These are phyloP conservation scores for Blastobotrys persicus DNA, from an alignment of 1,139 yeast species.

Conservation along the genomic window DNA sequence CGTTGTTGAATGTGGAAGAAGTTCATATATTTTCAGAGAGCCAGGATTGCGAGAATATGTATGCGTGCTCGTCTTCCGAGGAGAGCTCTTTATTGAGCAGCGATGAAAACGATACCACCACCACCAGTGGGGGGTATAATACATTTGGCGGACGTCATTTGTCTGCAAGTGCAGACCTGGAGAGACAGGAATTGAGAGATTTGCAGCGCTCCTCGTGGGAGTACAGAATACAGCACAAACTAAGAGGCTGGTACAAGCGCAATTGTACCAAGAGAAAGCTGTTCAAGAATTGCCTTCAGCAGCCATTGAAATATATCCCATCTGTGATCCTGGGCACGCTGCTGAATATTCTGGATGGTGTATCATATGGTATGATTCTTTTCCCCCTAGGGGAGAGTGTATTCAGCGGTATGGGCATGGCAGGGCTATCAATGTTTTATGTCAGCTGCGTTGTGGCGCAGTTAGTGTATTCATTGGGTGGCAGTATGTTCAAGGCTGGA, in stretches of 20 bases:
- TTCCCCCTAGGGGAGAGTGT: slow-evolving; percentile 84
- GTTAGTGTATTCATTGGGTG: slow-evolving; percentile 82
- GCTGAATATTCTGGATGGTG: slow-evolving; percentile 84
- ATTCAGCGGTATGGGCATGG: slow-evolving; percentile 76
- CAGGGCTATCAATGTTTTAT: slow-evolving; percentile 92
- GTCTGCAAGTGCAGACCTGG: slow-evolving; percentile 6
- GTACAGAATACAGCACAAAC: neutral
- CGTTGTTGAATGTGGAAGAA: slow-evolving; percentile 5
- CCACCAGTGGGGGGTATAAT: neutral
- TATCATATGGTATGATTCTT: slow-evolving; percentile 95
- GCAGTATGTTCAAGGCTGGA: slow-evolving; percentile 83
- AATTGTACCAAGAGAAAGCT: slow-evolving; percentile 7
- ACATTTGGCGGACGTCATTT: neutral
- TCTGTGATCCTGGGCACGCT: slow-evolving; percentile 83
- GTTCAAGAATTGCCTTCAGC: slow-evolving; percentile 18
- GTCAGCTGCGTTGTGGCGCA: slow-evolving; percentile 87
- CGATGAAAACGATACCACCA: neutral
- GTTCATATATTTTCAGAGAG: slow-evolving; percentile 9
- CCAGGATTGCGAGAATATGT: neutral
- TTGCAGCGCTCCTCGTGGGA: neutral
- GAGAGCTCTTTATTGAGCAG: neutral
- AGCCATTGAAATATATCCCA: slow-evolving; percentile 56
- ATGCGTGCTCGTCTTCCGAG: neutral
- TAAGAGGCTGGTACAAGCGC: slow-evolving; percentile 5
- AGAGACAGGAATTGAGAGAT: slow-evolving; percentile 7